Evolutionary conservation across 805 yeast genomes (phyloP).

Genomic region (Nakazawaea sp.): DNA sequence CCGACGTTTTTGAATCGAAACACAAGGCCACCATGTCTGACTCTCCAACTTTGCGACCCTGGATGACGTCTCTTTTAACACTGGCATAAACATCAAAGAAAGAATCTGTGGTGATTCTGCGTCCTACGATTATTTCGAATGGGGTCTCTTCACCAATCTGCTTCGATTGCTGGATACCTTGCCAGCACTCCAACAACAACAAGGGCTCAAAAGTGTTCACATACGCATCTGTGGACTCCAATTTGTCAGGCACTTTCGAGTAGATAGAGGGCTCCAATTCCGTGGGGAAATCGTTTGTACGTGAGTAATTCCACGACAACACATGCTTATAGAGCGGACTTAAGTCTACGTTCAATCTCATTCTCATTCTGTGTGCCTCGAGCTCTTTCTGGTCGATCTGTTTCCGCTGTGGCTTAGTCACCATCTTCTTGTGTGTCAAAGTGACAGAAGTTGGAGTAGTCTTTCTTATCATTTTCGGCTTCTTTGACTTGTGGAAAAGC

Average conservation of each 20-base stretch:
- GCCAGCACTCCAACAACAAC: slow-evolving; percentile 89
- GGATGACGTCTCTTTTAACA: slow-evolving; percentile 42
- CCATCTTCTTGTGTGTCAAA: slow-evolving; percentile 27
- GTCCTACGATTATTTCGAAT: slow-evolving; percentile 64
- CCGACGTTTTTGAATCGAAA: slow-evolving; percentile 32
- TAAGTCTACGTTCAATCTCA: slow-evolving; percentile 70
- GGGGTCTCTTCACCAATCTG: slow-evolving; percentile 53
- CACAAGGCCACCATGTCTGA: slow-evolving; percentile 70
- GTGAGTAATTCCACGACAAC: slow-evolving; percentile 70
- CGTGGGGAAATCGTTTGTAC: slow-evolving; percentile 52
- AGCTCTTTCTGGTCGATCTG: slow-evolving; percentile 36
- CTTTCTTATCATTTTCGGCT: slow-evolving; percentile 13
- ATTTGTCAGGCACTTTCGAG: slow-evolving; percentile 46
- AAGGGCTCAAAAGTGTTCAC: slow-evolving; percentile 69
- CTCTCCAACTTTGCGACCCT: slow-evolving; percentile 56
- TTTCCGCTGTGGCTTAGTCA: slow-evolving; percentile 19
- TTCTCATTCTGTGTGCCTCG: slow-evolving; percentile 74
- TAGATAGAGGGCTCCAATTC: slow-evolving; percentile 28
- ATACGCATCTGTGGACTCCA: slow-evolving; percentile 58
- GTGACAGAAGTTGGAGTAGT: slow-evolving; percentile 28
- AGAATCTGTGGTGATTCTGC: slow-evolving; percentile 75
- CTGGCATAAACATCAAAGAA: slow-evolving; percentile 85
- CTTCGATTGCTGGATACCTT: slow-evolving; percentile 69
- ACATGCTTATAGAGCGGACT: slow-evolving; percentile 66
- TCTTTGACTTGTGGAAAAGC: slow-evolving; percentile 1